phyloP scores from a whole-genome alignment of 768 basidiomycete species.

The Chlorophyllum brunneum region DNA sequence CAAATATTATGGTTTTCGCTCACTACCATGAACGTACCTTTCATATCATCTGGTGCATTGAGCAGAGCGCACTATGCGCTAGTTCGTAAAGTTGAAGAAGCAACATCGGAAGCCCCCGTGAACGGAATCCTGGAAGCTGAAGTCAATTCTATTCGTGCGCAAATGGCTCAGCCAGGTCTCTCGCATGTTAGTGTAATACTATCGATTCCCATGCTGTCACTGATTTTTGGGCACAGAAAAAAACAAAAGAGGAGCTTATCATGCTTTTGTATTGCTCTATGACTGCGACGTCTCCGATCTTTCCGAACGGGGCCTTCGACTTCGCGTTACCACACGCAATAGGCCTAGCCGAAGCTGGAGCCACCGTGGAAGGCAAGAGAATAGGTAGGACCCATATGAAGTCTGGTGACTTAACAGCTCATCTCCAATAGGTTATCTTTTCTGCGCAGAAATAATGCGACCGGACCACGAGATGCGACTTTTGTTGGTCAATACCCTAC shows the following conservation, averaged over 20 bases:
- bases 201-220: conserved; percentile 11
- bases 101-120: conserved; percentile 49
- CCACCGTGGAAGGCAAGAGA: conserved; percentile 56
- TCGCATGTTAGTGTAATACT: conserved; percentile 45
- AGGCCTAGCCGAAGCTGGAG: conserved; percentile 70
- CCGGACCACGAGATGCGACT: conserved; percentile 64
- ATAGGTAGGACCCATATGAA: conserved; percentile 44
- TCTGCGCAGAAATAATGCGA: conserved; percentile 73
- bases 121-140: conserved; percentile 61
- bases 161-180: conserved; percentile 45
- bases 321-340: conserved; percentile 78
- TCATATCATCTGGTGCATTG: conserved; percentile 72
- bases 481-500: conserved; percentile 83
- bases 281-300: conserved; percentile 38
- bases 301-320: conserved; percentile 44
- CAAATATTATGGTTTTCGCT: too few relatives aligned
- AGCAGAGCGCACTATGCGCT: conserved; percentile 73
- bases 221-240: conserved; percentile 39
- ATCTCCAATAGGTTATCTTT: conserved; percentile 60
- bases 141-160: conserved; percentile 50
- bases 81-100: conserved; percentile 68
- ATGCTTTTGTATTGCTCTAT: conserved; percentile 68
- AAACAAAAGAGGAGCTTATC: conserved; percentile 64
- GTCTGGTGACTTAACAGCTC: neutral
- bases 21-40: conserved; percentile 65